Evolutionary conservation across 169 alveolate species (phyloP), one percentile per base, ranked within the genome.

Genomic region (Eimeria sp.): DNA sequence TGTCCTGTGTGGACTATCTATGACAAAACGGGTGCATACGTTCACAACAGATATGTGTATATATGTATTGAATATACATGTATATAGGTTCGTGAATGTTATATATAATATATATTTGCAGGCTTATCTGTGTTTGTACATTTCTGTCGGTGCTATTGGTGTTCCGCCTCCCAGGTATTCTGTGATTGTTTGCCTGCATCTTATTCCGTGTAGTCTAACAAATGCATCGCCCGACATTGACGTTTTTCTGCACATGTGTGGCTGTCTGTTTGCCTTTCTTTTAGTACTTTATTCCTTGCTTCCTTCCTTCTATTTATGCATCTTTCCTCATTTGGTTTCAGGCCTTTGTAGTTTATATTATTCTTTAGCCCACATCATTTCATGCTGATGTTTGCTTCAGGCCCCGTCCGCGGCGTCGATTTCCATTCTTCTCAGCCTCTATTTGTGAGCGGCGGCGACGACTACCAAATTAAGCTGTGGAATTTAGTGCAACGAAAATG

Each of bases 371-470:
- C 16, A 13, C 58, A 16, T 20, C 56, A 1, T 58, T 20, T 20
- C 56, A 6, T 74, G 56, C 37, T 37, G 25, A 11, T 30, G 49
- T 72, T 49, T 20, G 58, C 23, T 77, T 97, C 97, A 96, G 99
- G 99, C 4, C 99, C 99, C 2, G 99, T 99, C 30, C 98, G 99
- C 90, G 99, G 99, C 56, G 98, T 99, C 4, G 98, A 98, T 95
- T 99, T 99, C 96, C 99, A 99, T 97, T 97, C 97, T 18, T 97
- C 99, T 66, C 99, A 99, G 96, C 99, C 99, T n/a, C 97, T 99
- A 83, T 99, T 99, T 58, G 99, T 98, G n/a, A 98, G 99, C 60
- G 99, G 99, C 13, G 99, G 99, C 78, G 99, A 99, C 96, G 99
- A 99, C 95, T 98, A 98, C 97, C 98, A 99, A 93, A 98, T 99